Evolutionary conservation across 192 early-diverging fungal genomes (phyloP).

Genomic region (Podila epigama): DNA sequence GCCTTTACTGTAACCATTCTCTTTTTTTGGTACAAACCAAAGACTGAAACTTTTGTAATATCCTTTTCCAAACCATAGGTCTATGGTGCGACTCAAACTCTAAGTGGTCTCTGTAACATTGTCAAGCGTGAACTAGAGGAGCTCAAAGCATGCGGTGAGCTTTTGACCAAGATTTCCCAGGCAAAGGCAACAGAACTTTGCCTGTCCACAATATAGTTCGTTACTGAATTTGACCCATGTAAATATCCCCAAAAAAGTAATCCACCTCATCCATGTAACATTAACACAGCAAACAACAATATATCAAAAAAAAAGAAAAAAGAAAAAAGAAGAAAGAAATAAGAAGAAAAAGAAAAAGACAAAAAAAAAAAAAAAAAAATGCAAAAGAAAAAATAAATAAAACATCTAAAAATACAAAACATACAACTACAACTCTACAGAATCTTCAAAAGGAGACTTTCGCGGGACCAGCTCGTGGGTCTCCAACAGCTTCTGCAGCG

Average conservation of each 20-base stretch:
- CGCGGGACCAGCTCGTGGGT: slow-evolving; percentile 18
- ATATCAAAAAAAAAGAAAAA: too few species aligned
- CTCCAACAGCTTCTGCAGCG: slow-evolving; percentile 6
- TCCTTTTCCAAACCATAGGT: too few species aligned
- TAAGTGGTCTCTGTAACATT: not conserved
- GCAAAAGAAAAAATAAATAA: not conserved
- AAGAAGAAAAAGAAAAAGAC: too few species aligned
- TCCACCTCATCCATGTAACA: too few species aligned
- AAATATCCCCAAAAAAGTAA: too few species aligned
- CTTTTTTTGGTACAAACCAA: not conserved
- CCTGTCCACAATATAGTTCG: not conserved
- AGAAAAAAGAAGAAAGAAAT: too few species aligned
- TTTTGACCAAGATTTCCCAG: not conserved
- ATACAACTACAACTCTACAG: not conserved
- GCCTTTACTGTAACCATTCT: not conserved
- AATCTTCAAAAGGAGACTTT: slow-evolving; percentile 9
- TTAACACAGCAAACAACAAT: too few species aligned
- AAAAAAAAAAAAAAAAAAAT: too few species aligned
- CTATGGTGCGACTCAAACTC: not conserved
- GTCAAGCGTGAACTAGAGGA: slow-evolving; percentile 10
- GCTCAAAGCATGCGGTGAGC: not conserved
- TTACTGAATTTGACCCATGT: too few species aligned
- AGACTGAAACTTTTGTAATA: too few species aligned
- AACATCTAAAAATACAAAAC: not conserved
- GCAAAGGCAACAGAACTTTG: not conserved